Base-by-base conservation (phyloP, 805 yeast genomes). In the Scheffersomyces lignosus region DNA sequence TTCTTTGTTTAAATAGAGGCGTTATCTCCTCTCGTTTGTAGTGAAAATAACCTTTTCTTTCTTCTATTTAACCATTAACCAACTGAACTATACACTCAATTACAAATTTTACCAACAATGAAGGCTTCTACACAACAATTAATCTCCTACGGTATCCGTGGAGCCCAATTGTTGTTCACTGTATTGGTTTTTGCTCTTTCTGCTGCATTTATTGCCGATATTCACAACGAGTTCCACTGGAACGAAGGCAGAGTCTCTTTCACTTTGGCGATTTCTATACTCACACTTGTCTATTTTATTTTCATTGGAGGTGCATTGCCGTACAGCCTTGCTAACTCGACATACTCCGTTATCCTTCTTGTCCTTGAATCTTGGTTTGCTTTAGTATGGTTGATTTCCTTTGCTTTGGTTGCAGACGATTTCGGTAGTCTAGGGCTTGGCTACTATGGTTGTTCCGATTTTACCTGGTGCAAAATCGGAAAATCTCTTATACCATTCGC, bases 401-500 rank as follows among this genome's bases (percentile, higher is more conserved):
- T 57, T 45, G 61, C 55, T 4, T 40, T 27, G 2, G 26, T 43
- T 17, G 55, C 58, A 9, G 49, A 53, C 35, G 39, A 18, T 9
- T 53, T 42, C 31, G 60, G 58, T 5, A 13, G 33, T 5, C 35
- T 25, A 2, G n/a, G n/a, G n/a, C n/a, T n/a, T n/a, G n/a, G n/a
- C n/a, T n/a, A n/a, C n/a, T 20, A 7, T 10, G 18, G 34, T 16
- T 48, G 48, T 27, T 34, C 24, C 29, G 9, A 30, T 15, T 15
- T 33, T 20, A 18, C 9, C n/a, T 38, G 44, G 38, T 57, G 62
- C 37, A 31, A 29, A 20, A 23, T 47, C 4, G 54, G 54, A 12
- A 54, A 56, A 39, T 60, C 56, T 2, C 18, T 43, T 5, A 47
- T 54, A 32, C 54, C 55, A 4, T 42, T 53, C 37, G 46, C 49